phyloP scores from a whole-genome alignment of 805 yeast species.

The Wilhelminamyces savonicus region DNA sequence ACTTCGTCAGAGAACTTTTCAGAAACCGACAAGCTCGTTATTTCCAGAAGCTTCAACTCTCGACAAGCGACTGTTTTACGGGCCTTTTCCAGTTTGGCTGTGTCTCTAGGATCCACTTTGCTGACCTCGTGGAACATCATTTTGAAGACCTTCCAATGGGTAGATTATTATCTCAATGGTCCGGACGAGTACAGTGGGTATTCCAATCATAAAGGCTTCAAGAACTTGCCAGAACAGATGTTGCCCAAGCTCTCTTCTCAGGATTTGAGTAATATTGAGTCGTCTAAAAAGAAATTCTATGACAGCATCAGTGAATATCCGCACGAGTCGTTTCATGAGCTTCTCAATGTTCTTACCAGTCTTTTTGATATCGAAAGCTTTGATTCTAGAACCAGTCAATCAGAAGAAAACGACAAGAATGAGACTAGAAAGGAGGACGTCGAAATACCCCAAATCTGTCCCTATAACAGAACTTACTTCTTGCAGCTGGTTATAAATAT shows the following conservation, averaged over 20 bases:
- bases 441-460: too few species aligned
- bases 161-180: constrained; percentile 65
- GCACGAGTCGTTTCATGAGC: constrained; percentile 39
- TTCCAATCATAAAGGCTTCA: constrained; percentile 25
- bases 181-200: constrained; percentile 27
- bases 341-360: constrained; percentile 42
- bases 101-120: constrained; percentile 74
- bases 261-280: constrained; percentile 49
- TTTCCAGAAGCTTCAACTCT: constrained; percentile 45
- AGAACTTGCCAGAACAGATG: constrained; percentile 11
- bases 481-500: constrained; percentile 49
- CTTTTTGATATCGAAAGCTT: constrained; percentile 28
- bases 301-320: constrained; percentile 59
- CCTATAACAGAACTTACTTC: constrained; percentile 51
- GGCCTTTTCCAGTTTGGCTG: constrained; percentile 70
- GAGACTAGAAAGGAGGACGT: too few species aligned
- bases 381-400: not conserved
- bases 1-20: not conserved
- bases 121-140: constrained; percentile 58
- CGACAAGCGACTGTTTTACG: constrained; percentile 72
- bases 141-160: constrained; percentile 69
- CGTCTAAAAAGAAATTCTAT: constrained; percentile 51
- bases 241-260: constrained; percentile 31
- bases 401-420: constrained; percentile 3
- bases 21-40: too few species aligned